Evolutionary conservation across 495 filamentous ascomycete genomes (phyloP).

Genomic region (Apodospora peruviana): DNA sequence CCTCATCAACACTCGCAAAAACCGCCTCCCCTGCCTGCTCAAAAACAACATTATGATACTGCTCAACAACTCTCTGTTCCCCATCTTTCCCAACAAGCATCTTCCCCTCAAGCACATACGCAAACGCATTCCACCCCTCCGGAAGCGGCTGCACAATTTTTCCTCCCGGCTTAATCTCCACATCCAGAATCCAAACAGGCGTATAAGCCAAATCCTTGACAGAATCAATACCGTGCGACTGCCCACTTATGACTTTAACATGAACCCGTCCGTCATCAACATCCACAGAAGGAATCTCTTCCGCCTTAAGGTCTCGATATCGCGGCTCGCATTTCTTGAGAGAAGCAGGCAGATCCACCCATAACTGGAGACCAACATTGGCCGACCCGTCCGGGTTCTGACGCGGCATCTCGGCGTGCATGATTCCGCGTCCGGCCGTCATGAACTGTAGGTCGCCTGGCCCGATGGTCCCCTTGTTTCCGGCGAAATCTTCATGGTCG

Average conservation of each 20-base stretch:
- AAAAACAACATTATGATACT: conserved; percentile 89
- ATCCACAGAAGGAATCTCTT: conserved; percentile 68
- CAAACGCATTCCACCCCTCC: conserved; percentile 84
- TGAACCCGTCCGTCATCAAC: conserved; percentile 66
- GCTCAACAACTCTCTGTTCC: conserved; percentile 52
- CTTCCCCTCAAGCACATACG: conserved; percentile 69
- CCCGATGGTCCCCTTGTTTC: conserved; percentile 78
- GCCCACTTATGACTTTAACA: conserved; percentile 86
- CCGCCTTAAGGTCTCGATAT: conserved; percentile 74
- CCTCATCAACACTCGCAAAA: conserved; percentile 60
- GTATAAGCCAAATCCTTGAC: conserved; percentile 91
- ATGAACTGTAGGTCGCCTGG: conserved; percentile 93
- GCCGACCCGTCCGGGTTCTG: conserved; percentile 69
- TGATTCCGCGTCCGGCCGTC: conserved; percentile 88
- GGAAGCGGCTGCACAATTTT: conserved; percentile 69
- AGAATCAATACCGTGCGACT: conserved; percentile 74
- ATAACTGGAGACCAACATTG: conserved; percentile 87
- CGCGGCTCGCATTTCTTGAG: conserved; percentile 87
- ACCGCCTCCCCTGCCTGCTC: conserved; percentile 72
- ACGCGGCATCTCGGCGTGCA: conserved; percentile 95
- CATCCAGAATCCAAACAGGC: conserved; percentile 87
- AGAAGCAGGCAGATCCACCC: conserved; percentile 82
- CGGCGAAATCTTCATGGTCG: conserved; percentile 95
- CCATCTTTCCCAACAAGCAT: conserved; percentile 59
- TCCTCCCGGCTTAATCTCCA: conserved; percentile 76